Evolutionary conservation across 1,284 basidiomycete species (phyloP).

Genomic region (Rhizoctonia solani): DNA sequence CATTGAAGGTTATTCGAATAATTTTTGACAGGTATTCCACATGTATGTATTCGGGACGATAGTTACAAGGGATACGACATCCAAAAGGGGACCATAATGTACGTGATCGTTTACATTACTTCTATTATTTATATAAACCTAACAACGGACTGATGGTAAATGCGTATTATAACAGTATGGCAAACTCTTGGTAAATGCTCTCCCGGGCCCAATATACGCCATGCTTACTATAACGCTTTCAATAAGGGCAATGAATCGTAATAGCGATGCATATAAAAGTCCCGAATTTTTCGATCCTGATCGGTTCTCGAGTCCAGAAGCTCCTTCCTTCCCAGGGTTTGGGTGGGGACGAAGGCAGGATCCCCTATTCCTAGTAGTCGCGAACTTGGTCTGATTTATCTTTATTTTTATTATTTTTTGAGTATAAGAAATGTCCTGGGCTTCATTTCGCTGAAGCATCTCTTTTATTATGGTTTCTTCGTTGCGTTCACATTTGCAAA

Average conservation of each 20-base stretch:
- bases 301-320: constrained; percentile 9
- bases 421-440: constrained; percentile 20
- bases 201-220: too few relatives aligned
- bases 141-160: too few relatives aligned
- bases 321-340: constrained; percentile 7
- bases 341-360: constrained; percentile 24
- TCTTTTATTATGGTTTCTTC: constrained; percentile 8
- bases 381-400: too few relatives aligned
- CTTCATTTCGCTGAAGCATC: constrained; percentile 30
- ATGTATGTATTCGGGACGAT: constrained; percentile 35
- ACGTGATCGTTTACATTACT: neutral
- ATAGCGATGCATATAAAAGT: constrained; percentile 1
- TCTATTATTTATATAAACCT: too few relatives aligned
- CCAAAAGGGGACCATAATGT: constrained; percentile 15
- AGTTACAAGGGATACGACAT: constrained; percentile 13
- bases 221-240: too few relatives aligned
- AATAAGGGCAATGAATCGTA: constrained; percentile 33
- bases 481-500: constrained; percentile 5
- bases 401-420: too few relatives aligned
- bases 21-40: neutral
- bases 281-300: constrained; percentile 16
- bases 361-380: neutral
- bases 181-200: neutral
- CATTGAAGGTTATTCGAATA: neutral
- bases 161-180: neutral